Base-by-base conservation (phyloP, 306 rosid genomes). In the Pachyrhizus erosus region DNA sequence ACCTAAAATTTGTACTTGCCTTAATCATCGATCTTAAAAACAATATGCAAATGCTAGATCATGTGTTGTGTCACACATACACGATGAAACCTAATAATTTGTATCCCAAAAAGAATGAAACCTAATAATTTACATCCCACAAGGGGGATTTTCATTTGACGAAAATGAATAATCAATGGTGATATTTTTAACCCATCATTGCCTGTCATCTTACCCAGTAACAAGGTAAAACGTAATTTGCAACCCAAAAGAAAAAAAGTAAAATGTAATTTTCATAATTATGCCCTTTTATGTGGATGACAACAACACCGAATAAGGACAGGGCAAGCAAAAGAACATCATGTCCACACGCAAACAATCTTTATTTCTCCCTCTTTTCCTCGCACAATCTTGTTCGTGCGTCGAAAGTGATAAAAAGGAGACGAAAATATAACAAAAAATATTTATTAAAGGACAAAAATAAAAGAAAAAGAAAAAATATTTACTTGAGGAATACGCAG, bases 311-410 rank as follows among this genome's bases (percentile, higher is more conserved):
- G 58, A 73, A 52, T 52, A 10, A 11, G 48, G 15, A 73, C 78
- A 12, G 5, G 51, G 12, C 31, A 73, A 73, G 18, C 21, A 52
- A 73, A 52, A 26, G 7, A 52, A 33, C 78, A 52, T 73, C 23
- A 75, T 37, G 37, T 75, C 64, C 54, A 55, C 69, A 75, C 68
- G 39, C 79, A 55, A 75, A 57, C 37, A 21, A 75, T 60, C 52
- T 52, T 73, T 75, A 33, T 37, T 55, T 54, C 21, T 52, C 15
- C 51, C 51, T 75, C 54, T 21, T 75, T 37, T 73, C 18, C 65
- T 73, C 62, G 13, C 64, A 51, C 10, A 0, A 72, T 73, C 65
- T 31, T 49, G 48, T 65, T 29, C 5, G 46, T 46, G 73, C 12
- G 46, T 45, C 13, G 18, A 62, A 45, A 64, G 31, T 9, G 4